Percentiles rank a stretch among this genome's conserved stretches.
phyloP scores from a whole-genome alignment of 345 rosid species.

The Eutrema yunnanense region DNA sequence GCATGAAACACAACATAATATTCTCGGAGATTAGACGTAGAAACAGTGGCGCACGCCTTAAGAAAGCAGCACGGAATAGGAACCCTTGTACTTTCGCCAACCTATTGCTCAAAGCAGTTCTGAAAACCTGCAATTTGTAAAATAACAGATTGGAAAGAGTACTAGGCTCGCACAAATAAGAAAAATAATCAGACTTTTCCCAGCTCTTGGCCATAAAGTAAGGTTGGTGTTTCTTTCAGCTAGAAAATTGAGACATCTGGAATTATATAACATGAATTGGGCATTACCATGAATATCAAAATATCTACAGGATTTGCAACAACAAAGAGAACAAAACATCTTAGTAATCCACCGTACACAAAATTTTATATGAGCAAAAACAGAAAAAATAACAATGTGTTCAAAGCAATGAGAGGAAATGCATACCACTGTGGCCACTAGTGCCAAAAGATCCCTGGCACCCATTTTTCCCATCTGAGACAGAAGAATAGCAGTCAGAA shows the following conservation, averaged over 20 bases:
- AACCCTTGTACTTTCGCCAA: slow-evolving; percentile 98
- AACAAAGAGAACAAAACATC: not conserved
- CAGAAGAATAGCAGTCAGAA: slow-evolving; percentile 66
- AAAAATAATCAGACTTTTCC: not conserved
- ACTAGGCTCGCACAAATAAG: not conserved
- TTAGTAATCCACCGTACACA: not conserved
- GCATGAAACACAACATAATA: slow-evolving; percentile 79
- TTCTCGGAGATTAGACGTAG: slow-evolving; percentile 84
- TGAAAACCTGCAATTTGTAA: slow-evolving; percentile 53
- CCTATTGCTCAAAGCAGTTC: slow-evolving; percentile 89
- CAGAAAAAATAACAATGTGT: not conserved
- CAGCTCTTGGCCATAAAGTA: not conserved
- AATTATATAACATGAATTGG: not conserved
- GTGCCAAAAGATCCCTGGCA: slow-evolving; percentile 73
- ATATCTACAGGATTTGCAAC: slow-evolving; percentile 2
- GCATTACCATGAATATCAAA: not conserved
- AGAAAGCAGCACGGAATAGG: slow-evolving; percentile 93
- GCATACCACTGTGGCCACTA: slow-evolving; percentile 76
- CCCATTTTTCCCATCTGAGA: slow-evolving; percentile 85
- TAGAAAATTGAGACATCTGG: not conserved
- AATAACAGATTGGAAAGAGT: slow-evolving; percentile 6
- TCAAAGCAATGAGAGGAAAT: not conserved
- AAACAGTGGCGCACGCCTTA: slow-evolving; percentile 81
- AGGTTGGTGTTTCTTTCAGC: slow-evolving; percentile 1
- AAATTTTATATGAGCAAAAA: not conserved